Evolutionary conservation across 495 filamentous ascomycete genomes (phyloP), one percentile per base, ranked within the genome.

Genomic region (Tuber indicum): DNA sequence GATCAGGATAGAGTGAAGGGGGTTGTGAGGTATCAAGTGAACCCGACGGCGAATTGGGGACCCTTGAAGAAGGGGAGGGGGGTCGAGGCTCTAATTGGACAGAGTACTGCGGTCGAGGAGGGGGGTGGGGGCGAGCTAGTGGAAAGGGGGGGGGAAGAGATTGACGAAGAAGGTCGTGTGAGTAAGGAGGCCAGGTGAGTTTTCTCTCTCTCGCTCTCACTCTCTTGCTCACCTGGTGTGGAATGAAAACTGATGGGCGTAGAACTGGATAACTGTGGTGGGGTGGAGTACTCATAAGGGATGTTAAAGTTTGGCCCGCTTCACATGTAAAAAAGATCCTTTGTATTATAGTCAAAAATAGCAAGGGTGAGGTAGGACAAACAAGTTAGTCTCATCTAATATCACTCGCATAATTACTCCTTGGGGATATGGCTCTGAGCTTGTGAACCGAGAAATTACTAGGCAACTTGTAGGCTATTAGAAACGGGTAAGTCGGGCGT

Each of bases 21-120:
- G 71, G 85, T 94, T 32, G 88, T 95, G 49, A 86, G 94, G 70
- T 99, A 97, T 84, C 96, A 96, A 86, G 82, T 89, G 43, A 98
- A 98, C 82, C 96, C 96, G 21, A 86, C 90, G 49, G 90, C 91
- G 70, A 94, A 98, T 82, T 99, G 96, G 96, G 96, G 96, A 0
- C 96, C 96, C 0, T 90, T 97, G 90, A 91, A 87, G 79, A 88
- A 90, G 71, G 95, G 95, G 17, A 92, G 88, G 76, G 88, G 86
- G 43, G 73, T 74, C 47, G 72, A 73, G 26, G 62, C 72, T 23
- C 72, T 71, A 71, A 49, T 75, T 32, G 45, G 47, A 47, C 46
- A 72, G 71, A 43, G 17, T 5, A 36, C 47, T 16, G 70, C 66
- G 26, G 39, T 19, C 5, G 17, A 66, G 36, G 76, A 49, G 69